A percentile compares a stretch with the other conserved stretches of the same genome.
Evolutionary conservation across 805 yeast genomes (phyloP).

Genomic region (Saturnispora hagleri): DNA sequence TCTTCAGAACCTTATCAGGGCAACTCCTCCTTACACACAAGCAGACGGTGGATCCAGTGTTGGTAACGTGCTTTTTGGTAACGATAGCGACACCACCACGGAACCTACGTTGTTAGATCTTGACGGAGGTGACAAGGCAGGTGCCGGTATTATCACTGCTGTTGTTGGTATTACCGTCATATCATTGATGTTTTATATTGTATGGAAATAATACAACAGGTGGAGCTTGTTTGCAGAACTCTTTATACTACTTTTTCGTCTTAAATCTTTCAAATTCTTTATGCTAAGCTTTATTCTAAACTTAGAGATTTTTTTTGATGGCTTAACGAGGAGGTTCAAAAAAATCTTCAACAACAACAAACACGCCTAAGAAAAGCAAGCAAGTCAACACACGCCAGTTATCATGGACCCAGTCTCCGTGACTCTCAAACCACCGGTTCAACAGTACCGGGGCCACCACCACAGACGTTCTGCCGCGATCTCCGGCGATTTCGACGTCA

Average conservation of each 20-base stretch:
- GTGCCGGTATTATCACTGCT: slow-evolving; percentile 61
- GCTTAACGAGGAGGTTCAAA: background rate
- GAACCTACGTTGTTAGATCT: slow-evolving; percentile 33
- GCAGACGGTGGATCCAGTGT: slow-evolving; percentile 22
- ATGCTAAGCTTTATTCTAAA: background rate
- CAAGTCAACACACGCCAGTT: background rate
- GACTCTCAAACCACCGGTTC: slow-evolving; percentile 22
- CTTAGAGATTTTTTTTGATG: background rate
- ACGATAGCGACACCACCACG: slow-evolving; percentile 24
- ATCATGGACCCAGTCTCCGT: slow-evolving; percentile 3
- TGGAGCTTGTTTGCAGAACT: background rate
- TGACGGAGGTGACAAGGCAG: slow-evolving; percentile 45
- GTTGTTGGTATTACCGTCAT: slow-evolving; percentile 35
- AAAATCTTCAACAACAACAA: background rate
- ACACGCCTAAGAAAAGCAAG: background rate
- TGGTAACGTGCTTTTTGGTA: slow-evolving; percentile 66
- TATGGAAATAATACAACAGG: background rate
- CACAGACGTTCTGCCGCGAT: slow-evolving; percentile 85
- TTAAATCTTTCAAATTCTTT: background rate
- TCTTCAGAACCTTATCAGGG: slow-evolving; percentile 40
- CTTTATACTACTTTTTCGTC: background rate
- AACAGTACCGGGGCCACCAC: slow-evolving; percentile 48
- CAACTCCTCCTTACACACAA: slow-evolving; percentile 42
- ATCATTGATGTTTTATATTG: slow-evolving; percentile 18
- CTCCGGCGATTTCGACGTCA: slow-evolving; percentile 69